phyloP scores from a whole-genome alignment of 345 rosid genomes.

The Eucalyptus virginea region DNA sequence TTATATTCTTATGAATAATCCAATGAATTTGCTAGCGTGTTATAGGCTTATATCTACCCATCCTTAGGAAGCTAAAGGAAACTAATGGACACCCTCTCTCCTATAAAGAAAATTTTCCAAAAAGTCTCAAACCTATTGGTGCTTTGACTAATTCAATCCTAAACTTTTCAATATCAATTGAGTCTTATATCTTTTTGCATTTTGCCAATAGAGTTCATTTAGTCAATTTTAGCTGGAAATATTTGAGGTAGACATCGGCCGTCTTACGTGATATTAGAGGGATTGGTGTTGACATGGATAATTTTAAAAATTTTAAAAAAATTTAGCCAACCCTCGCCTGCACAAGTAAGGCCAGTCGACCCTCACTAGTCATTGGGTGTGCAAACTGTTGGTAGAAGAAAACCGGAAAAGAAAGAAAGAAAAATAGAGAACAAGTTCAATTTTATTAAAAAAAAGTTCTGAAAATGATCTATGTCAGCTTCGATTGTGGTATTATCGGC shows the following conservation, averaged over 20 bases:
- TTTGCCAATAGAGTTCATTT: no score
- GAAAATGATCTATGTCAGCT: no score
- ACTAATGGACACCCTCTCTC: not conserved
- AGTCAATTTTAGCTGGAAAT: no score
- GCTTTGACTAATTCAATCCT: rapidly evolving
- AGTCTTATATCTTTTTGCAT: rapidly evolving
- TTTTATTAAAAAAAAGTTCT: no score
- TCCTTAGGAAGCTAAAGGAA: not conserved
- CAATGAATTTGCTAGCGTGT: not conserved
- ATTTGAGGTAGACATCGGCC: rapidly evolving
- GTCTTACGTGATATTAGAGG: not conserved
- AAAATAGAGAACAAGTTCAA: no score
- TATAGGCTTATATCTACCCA: not conserved
- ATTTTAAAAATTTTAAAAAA: no score
- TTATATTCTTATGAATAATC: not conserved
- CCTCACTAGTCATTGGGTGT: no score
- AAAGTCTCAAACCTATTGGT: rapidly evolving
- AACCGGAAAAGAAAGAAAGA: not conserved
- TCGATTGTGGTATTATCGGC: rapidly evolving
- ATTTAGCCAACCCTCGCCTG: not conserved
- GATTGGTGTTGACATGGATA: rapidly evolving
- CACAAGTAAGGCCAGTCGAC: rapidly evolving
- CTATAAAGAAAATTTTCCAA: not conserved
- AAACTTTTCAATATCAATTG: rapidly evolving
- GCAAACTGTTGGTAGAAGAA: no score